Evolutionary conservation across 202 grass and related monocot species (phyloP).

Genomic region (Carex sylvatica): DNA sequence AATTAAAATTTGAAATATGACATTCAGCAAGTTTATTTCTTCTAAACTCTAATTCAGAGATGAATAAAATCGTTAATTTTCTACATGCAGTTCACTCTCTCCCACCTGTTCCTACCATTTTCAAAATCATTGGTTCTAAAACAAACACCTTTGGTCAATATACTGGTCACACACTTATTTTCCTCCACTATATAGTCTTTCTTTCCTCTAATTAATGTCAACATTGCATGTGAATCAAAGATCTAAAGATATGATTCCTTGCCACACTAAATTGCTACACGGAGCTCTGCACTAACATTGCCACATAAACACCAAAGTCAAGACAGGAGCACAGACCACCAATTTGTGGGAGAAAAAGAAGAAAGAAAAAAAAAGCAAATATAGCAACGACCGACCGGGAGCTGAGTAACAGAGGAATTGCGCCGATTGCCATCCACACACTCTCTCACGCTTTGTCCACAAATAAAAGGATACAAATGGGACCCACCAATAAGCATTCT

Average conservation of each 20-base stretch:
- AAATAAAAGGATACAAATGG: not conserved
- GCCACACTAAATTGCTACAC: not conserved
- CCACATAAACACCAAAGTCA: not conserved
- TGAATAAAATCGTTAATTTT: too few species aligned
- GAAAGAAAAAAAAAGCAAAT: not conserved
- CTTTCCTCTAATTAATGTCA: too few species aligned
- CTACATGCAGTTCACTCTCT: too few species aligned
- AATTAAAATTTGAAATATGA: too few species aligned
- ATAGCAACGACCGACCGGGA: not conserved
- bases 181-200: too few species aligned
- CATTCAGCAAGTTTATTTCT: too few species aligned
- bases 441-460: not conserved
- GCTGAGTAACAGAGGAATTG: not conserved
- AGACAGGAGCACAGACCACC: not conserved
- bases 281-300: not conserved
- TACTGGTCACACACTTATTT: too few species aligned
- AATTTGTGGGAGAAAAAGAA: not conserved
- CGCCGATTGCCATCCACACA: slow-evolving; percentile 1
- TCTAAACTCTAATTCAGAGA: too few species aligned
- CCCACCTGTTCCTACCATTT: too few species aligned
- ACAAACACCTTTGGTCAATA: too few species aligned
- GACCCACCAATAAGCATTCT: not conserved
- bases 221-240: too few species aligned
- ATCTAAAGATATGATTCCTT: not conserved
- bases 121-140: too few species aligned